Conservation (phyloP, 306 rosid genomes). For the Vicia villosa region DNA sequence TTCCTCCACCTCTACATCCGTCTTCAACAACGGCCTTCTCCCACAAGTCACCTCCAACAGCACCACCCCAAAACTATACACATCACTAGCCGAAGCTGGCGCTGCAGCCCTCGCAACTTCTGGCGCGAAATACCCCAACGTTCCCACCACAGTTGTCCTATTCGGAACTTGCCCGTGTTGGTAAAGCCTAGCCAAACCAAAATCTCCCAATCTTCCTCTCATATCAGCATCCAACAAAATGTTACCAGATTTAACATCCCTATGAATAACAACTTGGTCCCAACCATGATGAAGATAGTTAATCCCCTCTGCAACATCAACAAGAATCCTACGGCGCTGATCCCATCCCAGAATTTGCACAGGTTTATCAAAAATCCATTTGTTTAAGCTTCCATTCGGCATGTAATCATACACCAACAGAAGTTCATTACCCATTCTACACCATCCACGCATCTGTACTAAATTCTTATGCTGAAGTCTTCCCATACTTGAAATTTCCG, state of each 20-base stretch:
- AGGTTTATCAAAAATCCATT: conserved; percentile 69
- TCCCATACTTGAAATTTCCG: conserved; percentile 92
- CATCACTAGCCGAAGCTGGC: conserved; percentile 82
- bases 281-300: conserved; percentile 88
- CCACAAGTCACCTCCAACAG: conserved; percentile 90
- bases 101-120: conserved; percentile 64
- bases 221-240: conserved; percentile 71
- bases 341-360: conserved; percentile 54
- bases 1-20: conserved; percentile 61
- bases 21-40: conserved; percentile 68
- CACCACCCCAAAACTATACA: conserved; percentile 86
- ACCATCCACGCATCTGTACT: conserved; percentile 95
- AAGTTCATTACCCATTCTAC: conserved; percentile 65
- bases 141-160: conserved; percentile 86
- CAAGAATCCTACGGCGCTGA: conserved; percentile 61
- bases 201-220: conserved; percentile 85
- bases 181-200: conserved; percentile 88
- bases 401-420: conserved; percentile 88
- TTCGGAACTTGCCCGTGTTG: conserved; percentile 78
- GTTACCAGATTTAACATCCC: conserved; percentile 86
- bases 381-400: conserved; percentile 88
- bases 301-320: conserved; percentile 86
- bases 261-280: conserved; percentile 85
- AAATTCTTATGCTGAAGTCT: conserved; percentile 85
- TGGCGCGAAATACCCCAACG: conserved; percentile 87